Evolutionary conservation across 495 filamentous ascomycete species (phyloP).

Genomic region (Aspergillus conjunctus): DNA sequence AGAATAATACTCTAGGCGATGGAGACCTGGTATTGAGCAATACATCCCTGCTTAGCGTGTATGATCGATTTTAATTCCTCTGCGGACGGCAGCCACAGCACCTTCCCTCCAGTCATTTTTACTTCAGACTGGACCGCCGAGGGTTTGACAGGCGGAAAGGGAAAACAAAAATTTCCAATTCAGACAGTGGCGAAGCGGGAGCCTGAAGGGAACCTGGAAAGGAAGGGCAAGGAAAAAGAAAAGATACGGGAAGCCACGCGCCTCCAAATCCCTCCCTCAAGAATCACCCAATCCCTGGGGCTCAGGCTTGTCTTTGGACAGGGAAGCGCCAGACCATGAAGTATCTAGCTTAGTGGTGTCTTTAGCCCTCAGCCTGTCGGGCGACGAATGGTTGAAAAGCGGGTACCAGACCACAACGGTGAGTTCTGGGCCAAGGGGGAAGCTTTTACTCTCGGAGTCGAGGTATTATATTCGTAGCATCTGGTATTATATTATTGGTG

Average conservation of each 20-base stretch:
- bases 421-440: conserved; percentile 1
- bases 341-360: conserved; percentile 13
- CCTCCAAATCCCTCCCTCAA: conserved; percentile 2
- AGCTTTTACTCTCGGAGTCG: not conserved
- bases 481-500: conserved; percentile 4
- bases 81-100: no score
- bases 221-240: not conserved
- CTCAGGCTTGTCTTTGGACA: conserved; percentile 19
- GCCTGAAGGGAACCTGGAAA: not conserved
- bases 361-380: conserved; percentile 20
- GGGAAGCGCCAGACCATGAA: conserved; percentile 16
- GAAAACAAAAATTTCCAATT: conserved; percentile 2
- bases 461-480: not conserved
- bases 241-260: not conserved
- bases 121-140: not conserved
- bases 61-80: no score
- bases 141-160: not conserved
- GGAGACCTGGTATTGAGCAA: not conserved
- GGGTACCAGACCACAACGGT: conserved; percentile 1
- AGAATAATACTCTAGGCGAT: not conserved
- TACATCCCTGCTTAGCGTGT: not conserved
- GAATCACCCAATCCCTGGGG: not conserved
- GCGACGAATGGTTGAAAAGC: conserved; percentile 7
- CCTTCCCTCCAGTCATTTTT: no score
- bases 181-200: not conserved